Percentiles rank a stretch among this genome's conserved stretches.
Conservation (phyloP, 2,329 filamentous ascomycete species). For the Sporothrix euskadiensis region DNA sequence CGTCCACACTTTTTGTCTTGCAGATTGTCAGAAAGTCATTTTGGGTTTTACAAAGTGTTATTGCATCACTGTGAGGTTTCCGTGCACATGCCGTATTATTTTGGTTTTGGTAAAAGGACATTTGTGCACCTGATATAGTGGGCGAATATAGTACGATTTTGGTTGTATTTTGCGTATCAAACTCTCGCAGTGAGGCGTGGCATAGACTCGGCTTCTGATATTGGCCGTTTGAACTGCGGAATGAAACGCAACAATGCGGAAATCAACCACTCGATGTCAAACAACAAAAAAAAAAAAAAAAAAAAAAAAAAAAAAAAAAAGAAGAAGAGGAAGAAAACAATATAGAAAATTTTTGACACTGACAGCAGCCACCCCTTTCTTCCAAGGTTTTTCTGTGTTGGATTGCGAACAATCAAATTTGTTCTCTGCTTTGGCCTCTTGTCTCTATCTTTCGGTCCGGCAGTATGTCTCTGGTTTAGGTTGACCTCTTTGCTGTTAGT, state of each 20-base stretch:
- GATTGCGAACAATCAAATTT: neutral
- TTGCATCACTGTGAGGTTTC: neutral
- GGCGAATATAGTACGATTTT: neutral
- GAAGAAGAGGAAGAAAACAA: no score
- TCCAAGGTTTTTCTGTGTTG: conserved; percentile 5
- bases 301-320: neutral
- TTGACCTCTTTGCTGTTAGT: neutral
- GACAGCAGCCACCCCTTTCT: neutral
- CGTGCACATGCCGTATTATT: neutral
- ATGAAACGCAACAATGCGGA: neutral
- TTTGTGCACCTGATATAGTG: neutral
- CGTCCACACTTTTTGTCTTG: neutral
- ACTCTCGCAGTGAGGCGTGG: neutral
- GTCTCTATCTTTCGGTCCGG: neutral
- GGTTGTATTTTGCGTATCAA: neutral
- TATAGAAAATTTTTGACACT: neutral
- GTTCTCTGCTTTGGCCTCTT: neutral
- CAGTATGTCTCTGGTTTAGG: neutral
- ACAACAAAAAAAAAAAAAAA: neutral
- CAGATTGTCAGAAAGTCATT: conserved; percentile 1
- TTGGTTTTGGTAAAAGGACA: neutral
- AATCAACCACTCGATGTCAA: neutral
- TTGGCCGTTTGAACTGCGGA: neutral
- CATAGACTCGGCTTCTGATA: neutral
- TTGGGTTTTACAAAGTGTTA: neutral